Base-by-base conservation (phyloP, 192 early-diverging fungal genomes). In the Entophlyctis luteolus region DNA sequence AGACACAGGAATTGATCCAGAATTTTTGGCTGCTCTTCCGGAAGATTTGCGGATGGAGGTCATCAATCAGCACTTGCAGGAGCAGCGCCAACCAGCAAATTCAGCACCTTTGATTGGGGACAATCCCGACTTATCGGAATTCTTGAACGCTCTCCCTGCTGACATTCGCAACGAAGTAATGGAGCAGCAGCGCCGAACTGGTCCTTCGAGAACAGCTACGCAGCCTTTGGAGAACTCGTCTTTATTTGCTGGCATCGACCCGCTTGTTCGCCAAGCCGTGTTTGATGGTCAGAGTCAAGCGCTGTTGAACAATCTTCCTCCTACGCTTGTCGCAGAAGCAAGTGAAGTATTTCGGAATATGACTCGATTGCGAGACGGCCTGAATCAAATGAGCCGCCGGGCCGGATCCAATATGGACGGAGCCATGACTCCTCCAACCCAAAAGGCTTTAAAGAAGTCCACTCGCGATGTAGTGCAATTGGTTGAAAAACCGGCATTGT, bases 11-110 rank as follows among this genome's bases (percentile, higher is more conserved):
- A 99, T 99, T 45, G 96, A 99, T 66, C 83, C 86, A 3, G 89
- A 89, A 63, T 99, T 99, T 72, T 78, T 99, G 56, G 87, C 90
- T 65, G 96, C 96, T 1, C 77, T 99, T 28, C 96, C 96, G 0
- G 95, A 96, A 29, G 94, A 97, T 48, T 73, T 99, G 70, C 89
- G 93, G 42, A 84, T 86, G 66, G 96, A 99, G 76, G 93, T 97
- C 4, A 79, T 96, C 35, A 89, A 88, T 63, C 86, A 92, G 55
- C 93, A 96, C 37, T 72, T 85, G 23, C 79, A 80, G 31, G 87
- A 91, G 46, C 79, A 79, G 65, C 63, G 67, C 25, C 59, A 36
- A 79, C 38, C 78, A 2, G 46, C 47, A 3, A 33, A 23, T 4
- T 53, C 52, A 37, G 65, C 75, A 12, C 27, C 77, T 3, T 52